A percentile compares a stretch with the other conserved stretches of the same genome.
These are phyloP conservation scores for Botrytis sinoallii DNA, from an alignment of 2,329 filamentous ascomycete genomes.

Conservation along the genomic window DNA sequence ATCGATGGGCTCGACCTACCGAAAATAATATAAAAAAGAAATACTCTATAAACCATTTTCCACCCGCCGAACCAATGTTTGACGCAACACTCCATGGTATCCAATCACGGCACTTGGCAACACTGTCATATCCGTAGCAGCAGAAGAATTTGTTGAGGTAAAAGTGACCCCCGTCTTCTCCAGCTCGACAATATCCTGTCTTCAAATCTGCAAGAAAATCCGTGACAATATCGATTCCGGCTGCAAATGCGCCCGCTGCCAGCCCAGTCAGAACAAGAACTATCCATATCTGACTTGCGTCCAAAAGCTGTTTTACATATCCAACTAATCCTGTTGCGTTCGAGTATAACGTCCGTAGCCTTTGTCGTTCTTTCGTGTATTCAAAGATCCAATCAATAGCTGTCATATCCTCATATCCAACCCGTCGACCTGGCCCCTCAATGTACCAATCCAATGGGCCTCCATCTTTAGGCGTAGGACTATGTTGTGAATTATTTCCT, in stretches of 20 bases:
- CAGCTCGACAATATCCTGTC: conserved; percentile 77
- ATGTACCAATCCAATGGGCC: conserved; percentile 74
- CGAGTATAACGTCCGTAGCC: conserved; percentile 72
- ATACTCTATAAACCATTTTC: conserved; percentile 81
- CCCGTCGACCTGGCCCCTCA: conserved; percentile 82
- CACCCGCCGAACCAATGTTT: conserved; percentile 60
- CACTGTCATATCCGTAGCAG: conserved; percentile 85
- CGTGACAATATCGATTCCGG: conserved; percentile 82
- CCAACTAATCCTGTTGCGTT: conserved; percentile 69
- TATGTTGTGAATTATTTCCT: conserved; percentile 21
- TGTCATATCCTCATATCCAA: conserved; percentile 93
- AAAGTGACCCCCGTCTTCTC: conserved; percentile 77
- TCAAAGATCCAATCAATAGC: conserved; percentile 99
- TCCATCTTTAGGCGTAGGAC: conserved; percentile 44
- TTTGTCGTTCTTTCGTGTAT: conserved; percentile 91
- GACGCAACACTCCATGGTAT: conserved; percentile 77
- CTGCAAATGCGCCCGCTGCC: conserved; percentile 78
- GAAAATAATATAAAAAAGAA: conserved; percentile 83
- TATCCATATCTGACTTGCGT: conserved; percentile 89
- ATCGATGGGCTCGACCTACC: conserved; percentile 48
- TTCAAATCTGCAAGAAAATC: conserved; percentile 95
- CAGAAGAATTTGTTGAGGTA: conserved; percentile 91
- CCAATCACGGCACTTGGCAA: conserved; percentile 83
- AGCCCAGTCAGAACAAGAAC: conserved; percentile 83
- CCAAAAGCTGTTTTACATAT: conserved; percentile 68